These are phyloP conservation scores for Aspergillus mulundensis DNA, from an alignment of 495 filamentous ascomycete species.

Conservation along the genomic window DNA sequence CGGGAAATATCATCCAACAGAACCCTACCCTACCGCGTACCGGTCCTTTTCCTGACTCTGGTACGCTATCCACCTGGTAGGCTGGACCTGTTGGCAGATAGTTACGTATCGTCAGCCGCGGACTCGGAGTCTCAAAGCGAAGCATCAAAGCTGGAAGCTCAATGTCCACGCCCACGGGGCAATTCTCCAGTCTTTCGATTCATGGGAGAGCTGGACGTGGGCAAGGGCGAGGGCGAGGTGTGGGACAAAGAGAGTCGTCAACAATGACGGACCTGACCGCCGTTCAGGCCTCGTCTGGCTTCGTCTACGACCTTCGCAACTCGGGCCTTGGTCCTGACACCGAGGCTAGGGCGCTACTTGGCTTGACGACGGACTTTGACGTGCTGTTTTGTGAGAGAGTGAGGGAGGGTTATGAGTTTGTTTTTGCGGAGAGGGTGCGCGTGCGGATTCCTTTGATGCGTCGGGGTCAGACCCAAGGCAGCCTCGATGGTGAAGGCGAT, in stretches of 20 bases:
- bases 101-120: neutral
- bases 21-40: neutral
- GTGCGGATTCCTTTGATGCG: slow-evolving; percentile 15
- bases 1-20: neutral
- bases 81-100: neutral
- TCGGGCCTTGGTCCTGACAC: slow-evolving; percentile 30
- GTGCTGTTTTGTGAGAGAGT: slow-evolving; percentile 26
- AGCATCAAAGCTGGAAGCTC: neutral
- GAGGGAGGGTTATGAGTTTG: slow-evolving; percentile 32
- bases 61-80: neutral
- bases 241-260: slow-evolving; percentile 14
- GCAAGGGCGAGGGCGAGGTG: neutral
- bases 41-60: neutral
- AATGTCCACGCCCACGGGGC: slow-evolving; percentile 43
- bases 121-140: neutral
- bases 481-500: slow-evolving; percentile 15
- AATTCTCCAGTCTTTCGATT: slow-evolving; percentile 39
- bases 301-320: slow-evolving; percentile 37
- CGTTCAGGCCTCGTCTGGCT: slow-evolving; percentile 24
- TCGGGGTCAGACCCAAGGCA: neutral
- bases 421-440: slow-evolving; percentile 30
- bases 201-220: slow-evolving; percentile 6
- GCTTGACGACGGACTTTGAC: slow-evolving; percentile 29
- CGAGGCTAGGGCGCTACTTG: slow-evolving; percentile 34
- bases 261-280: slow-evolving; percentile 16